These are phyloP conservation scores for Piper longum DNA, from an alignment of 164 flowering plant genomes.

Conservation along the genomic window DNA sequence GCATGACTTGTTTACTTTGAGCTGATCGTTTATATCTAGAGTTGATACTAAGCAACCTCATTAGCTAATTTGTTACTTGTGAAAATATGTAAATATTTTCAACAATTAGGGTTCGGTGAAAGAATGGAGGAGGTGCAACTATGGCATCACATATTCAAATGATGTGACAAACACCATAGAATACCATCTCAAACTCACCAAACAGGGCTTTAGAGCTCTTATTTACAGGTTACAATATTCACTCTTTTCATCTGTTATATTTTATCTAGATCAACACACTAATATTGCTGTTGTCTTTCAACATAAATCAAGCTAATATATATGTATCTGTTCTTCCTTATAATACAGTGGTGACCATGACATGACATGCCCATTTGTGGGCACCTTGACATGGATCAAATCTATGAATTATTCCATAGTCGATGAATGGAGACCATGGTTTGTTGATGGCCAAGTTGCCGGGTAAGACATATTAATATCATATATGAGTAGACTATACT, in stretches of 20 bases:
- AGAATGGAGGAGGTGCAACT: neutral
- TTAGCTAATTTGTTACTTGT: neutral
- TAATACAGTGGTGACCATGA: constrained; percentile 17
- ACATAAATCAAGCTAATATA: no score
- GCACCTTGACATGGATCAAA: constrained; percentile 12
- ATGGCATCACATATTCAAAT: neutral
- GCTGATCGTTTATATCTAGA: no score
- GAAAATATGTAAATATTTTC: neutral
- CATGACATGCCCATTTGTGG: constrained; percentile 11
- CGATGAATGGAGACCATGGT: constrained; percentile 22
- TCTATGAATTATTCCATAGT: constrained; percentile 7
- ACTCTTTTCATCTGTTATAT: neutral
- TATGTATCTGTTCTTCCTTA: neutral
- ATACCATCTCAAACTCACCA: neutral
- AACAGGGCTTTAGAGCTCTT: neutral
- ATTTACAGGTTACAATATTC: neutral
- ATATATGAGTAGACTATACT: no score
- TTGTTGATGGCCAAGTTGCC: constrained; percentile 17
- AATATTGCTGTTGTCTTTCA: no score
- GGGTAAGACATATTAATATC: constrained; percentile 7
- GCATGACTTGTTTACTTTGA: no score
- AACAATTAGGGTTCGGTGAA: neutral
- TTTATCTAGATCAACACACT: no score
- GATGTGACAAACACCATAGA: neutral
- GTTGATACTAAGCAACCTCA: no score